A percentile compares a stretch with the other conserved stretches of the same genome.
phyloP scores from a whole-genome alignment of 192 early-diverging fungal species.

The Coemansia javaensis region DNA sequence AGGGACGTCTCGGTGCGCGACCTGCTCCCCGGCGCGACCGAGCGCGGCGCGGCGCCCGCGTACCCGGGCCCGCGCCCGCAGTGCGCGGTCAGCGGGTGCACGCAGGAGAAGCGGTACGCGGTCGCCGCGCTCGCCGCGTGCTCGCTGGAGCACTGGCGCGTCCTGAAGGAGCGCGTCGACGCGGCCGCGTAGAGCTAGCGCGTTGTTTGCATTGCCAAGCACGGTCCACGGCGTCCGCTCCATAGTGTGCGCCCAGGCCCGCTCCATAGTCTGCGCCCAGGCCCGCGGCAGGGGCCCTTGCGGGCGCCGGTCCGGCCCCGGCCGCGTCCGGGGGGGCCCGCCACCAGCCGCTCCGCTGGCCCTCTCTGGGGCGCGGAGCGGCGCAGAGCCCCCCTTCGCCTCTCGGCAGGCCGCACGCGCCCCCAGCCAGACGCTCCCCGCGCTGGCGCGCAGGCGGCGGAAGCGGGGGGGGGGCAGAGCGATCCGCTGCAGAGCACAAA shows the following conservation, averaged over 20 bases:
- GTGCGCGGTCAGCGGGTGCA: constrained; percentile 52
- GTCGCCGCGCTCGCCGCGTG: constrained; percentile 55
- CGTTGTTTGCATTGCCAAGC: background rate
- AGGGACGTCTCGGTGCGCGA: constrained; percentile 9
- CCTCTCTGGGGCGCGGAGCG: too few relatives aligned
- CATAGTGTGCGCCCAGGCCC: too few relatives aligned
- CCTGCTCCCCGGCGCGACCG: constrained; percentile 15
- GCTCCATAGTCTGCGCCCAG: too few relatives aligned
- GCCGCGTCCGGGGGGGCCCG: too few relatives aligned
- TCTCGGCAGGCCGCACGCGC: too few relatives aligned
- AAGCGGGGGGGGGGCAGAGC: background rate
- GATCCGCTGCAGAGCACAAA: constrained; percentile 29
- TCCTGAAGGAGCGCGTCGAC: constrained; percentile 7
- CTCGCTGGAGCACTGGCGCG: constrained; percentile 56
- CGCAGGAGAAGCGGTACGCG: constrained; percentile 54
- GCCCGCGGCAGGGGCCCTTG: too few relatives aligned
- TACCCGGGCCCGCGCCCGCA: constrained; percentile 50
- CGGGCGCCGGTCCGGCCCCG: too few relatives aligned
- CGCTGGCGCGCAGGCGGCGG: background rate
- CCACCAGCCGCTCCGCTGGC: too few relatives aligned
- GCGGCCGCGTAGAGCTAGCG: background rate
- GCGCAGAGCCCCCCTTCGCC: too few relatives aligned
- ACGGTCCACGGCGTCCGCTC: too few relatives aligned
- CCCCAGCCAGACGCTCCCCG: too few relatives aligned
- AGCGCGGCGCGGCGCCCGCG: constrained; percentile 8